phyloP scores from a whole-genome alignment of 2,329 filamentous ascomycete species.

The Trichoderma guizhouense region DNA sequence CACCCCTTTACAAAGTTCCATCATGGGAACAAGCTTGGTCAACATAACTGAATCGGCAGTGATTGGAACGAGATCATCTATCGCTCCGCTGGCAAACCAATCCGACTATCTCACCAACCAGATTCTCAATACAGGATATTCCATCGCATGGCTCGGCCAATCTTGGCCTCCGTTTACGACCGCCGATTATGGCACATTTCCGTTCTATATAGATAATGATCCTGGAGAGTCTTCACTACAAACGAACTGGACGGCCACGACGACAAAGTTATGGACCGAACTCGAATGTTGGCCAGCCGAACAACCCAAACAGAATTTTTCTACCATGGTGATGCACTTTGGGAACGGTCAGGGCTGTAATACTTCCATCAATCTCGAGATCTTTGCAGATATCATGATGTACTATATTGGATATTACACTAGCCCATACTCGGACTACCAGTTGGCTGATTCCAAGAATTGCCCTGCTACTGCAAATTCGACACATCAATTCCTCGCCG shows the following conservation, averaged over 20 bases:
- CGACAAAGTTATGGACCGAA: constrained; percentile 35
- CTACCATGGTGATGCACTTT: too few relatives aligned
- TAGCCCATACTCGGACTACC: background rate
- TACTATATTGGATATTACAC: too few relatives aligned
- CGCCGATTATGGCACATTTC: constrained; percentile 39
- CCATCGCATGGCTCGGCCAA: constrained; percentile 45
- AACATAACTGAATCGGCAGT: background rate
- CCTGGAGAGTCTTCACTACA: background rate
- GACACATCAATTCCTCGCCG: too few relatives aligned
- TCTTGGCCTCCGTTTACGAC: constrained; percentile 43
- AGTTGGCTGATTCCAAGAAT: background rate
- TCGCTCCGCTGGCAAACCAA: background rate
- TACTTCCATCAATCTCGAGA: background rate
- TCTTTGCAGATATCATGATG: too few relatives aligned
- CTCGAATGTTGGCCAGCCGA: constrained; percentile 40
- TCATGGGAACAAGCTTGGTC: constrained; percentile 43
- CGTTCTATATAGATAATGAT: constrained; percentile 32
- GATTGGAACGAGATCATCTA: constrained; percentile 5
- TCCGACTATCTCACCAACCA: constrained; percentile 4
- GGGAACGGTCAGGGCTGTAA: constrained; percentile 38
- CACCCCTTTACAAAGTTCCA: constrained; percentile 53
- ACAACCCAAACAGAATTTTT: too few relatives aligned
- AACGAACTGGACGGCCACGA: constrained; percentile 29
- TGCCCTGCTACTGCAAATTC: too few relatives aligned
- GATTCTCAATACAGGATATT: constrained; percentile 45